Conservation (phyloP, 495 filamentous ascomycete genomes). For the Penicillium simplicissimum region DNA sequence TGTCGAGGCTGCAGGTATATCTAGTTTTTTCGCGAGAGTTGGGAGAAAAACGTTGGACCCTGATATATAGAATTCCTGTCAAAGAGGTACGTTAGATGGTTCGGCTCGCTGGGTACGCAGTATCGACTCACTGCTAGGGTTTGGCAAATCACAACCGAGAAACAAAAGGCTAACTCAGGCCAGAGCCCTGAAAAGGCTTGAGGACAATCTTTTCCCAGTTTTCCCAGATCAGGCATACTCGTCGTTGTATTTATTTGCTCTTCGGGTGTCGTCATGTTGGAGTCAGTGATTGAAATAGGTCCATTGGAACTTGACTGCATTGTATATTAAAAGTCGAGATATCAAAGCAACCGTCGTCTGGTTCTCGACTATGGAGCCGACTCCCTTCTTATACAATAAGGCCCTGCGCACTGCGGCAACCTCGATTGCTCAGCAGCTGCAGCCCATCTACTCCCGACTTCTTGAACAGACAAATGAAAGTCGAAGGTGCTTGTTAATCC, state of each 20-base stretch:
- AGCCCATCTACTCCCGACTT: constrained; percentile 8
- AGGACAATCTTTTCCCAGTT: constrained; percentile 71
- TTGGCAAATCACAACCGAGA: constrained; percentile 72
- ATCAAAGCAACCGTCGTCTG: not conserved
- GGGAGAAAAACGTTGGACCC: constrained; percentile 85
- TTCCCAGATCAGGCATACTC: constrained; percentile 50
- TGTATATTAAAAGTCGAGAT: not conserved
- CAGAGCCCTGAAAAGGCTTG: constrained; percentile 59
- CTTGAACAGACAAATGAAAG: constrained; percentile 3
- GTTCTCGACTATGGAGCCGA: not conserved
- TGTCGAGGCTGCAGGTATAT: constrained; percentile 61
- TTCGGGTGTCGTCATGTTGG: not conserved
- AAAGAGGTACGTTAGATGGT: constrained; percentile 15
- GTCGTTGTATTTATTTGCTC: not conserved
- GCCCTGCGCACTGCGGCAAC: not conserved
- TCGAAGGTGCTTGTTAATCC: constrained; percentile 8
- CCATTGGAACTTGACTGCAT: not conserved
- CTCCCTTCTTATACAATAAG: not conserved
- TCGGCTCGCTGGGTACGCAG: not conserved
- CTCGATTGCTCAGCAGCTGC: constrained; percentile 1
- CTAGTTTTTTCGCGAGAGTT: constrained; percentile 58
- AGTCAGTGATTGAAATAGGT: not conserved
- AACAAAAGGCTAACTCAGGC: constrained; percentile 69
- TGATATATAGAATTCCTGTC: constrained; percentile 76
- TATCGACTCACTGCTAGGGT: constrained; percentile 58